Percentiles rank a stretch among this genome's conserved stretches.
Evolutionary conservation across 179 eudicot species (phyloP).

Genomic region (Beta macrorhiza): DNA sequence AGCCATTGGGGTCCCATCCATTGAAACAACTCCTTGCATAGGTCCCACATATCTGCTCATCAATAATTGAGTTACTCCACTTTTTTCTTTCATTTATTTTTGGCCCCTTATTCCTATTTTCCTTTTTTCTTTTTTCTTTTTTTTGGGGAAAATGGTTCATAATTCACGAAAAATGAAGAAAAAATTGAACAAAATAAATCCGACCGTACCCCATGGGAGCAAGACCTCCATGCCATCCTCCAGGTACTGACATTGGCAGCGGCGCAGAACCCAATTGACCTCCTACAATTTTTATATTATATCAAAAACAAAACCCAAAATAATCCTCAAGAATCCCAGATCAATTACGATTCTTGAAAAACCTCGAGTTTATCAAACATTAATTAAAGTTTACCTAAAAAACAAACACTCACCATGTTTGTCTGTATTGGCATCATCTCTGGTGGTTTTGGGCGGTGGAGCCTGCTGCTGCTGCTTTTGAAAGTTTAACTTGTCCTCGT

Average conservation of each 20-base stretch:
- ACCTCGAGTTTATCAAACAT: neutral
- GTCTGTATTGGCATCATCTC: constrained; percentile 46
- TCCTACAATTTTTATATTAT: constrained; percentile 9
- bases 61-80: constrained; percentile 17
- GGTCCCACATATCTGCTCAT: constrained; percentile 88
- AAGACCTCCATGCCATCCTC: constrained; percentile 91
- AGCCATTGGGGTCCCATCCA: constrained; percentile 74
- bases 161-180: neutral
- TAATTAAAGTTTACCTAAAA: neutral
- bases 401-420: constrained; percentile 45
- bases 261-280: constrained; percentile 72
- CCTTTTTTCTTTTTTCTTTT: neutral
- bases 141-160: neutral
- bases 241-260: constrained; percentile 66
- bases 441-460: constrained; percentile 29
- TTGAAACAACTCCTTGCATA: constrained; percentile 87
- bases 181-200: constrained; percentile 5
- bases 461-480: constrained; percentile 34
- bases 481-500: constrained; percentile 38
- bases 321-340: constrained; percentile 13
- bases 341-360: neutral
- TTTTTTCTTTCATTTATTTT: constrained; percentile 4
- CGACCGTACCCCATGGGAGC: constrained; percentile 83
- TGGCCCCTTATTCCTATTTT: neutral
- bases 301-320: constrained; percentile 4